Base-by-base conservation (phyloP, 2,329 filamentous ascomycete species). In the Diaporthe nobilis region DNA sequence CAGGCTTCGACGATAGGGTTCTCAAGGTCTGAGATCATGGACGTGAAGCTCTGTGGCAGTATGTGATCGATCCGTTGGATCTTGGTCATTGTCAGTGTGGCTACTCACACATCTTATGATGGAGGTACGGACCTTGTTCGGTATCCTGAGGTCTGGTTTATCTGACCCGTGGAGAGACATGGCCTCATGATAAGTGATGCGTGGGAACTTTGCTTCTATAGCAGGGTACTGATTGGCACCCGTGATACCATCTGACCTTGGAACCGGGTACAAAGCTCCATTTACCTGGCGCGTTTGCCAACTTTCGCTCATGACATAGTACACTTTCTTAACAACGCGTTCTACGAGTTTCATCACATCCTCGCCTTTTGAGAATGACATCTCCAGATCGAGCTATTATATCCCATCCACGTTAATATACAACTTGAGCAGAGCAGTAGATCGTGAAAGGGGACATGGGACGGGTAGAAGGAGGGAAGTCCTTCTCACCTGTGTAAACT, bases 101-200 rank as follows among this genome's bases (percentile, higher is more conserved):
- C 28, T 25, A 17, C 74, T 81, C 25, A 79, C 77, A 17, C 5
- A 15, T 22, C 0, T 1, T 57, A 6, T 8, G 31, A 42, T 31
- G 9, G 17, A 8, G 4, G 2, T 7, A 82, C 87, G 71, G 82
- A 94, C 92, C 80, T 90, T 85, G 37, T 92, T 92, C 1, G 91
- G 90, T 51, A 96, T 93, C 25, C 97, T 91, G 13, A 96, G 85
- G 81, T 99, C 97, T 5, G 97, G 97, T 83, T 99, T 99, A 84
- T 99, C 97, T 6, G 92, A 94, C 15, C 97, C 97, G 81, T 96
- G 98, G 3, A 85, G 87, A 1, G 89, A 86, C 92, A 99, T 98
- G 25, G 93, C 94, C 53, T 94, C 87, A 44, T 93, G 84, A 81
- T 98, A 99, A 1, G 90, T 89, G 79, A 95, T 88, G 31, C 88